Evolutionary conservation across 2,329 filamentous ascomycete species (phyloP).

Genomic region (Polytolypa hystricis): DNA sequence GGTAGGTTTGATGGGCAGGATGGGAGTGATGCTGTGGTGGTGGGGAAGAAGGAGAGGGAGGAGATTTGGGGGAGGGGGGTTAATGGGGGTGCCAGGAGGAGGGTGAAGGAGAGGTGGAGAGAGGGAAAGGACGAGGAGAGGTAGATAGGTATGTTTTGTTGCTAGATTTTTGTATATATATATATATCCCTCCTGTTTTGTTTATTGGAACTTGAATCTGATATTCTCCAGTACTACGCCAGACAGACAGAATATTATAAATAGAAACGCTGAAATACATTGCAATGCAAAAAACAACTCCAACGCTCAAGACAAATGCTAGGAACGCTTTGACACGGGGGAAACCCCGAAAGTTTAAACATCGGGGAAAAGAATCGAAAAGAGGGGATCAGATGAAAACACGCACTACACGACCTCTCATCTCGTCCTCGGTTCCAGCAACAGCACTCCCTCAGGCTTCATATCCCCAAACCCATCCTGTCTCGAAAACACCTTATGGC

Average conservation of each 20-base stretch:
- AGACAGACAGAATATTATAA: too few species aligned
- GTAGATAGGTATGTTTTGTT: too few species aligned
- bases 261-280: too few species aligned
- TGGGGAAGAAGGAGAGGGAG: slow-evolving; percentile 13
- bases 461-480: slow-evolving; percentile 36
- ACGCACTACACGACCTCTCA: slow-evolving; percentile 13
- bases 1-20: slow-evolving; percentile 1
- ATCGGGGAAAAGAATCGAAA: neutral
- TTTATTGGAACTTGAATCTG: too few species aligned
- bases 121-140: slow-evolving; percentile 14
- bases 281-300: too few species aligned
- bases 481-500: slow-evolving; percentile 60
- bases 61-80: slow-evolving; percentile 32
- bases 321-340: too few species aligned
- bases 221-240: too few species aligned
- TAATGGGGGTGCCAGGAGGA: slow-evolving; percentile 30
- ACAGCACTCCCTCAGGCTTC: slow-evolving; percentile 22
- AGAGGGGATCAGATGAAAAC: neutral
- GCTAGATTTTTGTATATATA: too few species aligned
- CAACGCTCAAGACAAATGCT: too few species aligned
- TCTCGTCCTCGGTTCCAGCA: slow-evolving; percentile 11
- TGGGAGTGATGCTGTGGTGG: neutral
- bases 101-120: slow-evolving; percentile 30
- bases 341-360: neutral
- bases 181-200: too few species aligned